Conservation (phyloP, 148 eudicot species). For the Pouteria glomerata region DNA sequence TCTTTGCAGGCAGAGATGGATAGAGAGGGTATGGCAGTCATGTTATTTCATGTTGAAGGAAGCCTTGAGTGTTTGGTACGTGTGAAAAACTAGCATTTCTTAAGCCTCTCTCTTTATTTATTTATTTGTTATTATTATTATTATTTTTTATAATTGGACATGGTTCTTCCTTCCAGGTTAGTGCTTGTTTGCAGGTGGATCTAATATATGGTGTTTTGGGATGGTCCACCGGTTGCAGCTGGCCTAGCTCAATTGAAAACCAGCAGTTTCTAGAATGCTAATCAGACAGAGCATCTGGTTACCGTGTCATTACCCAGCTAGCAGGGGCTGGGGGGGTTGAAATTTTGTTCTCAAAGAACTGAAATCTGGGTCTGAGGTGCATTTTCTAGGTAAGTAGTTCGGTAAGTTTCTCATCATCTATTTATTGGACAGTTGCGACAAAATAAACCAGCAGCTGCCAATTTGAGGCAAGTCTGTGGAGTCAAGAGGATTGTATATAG, state of each 20-base stretch:
- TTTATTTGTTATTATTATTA: background rate
- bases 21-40: conserved; percentile 67
- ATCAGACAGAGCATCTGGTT: conserved; percentile 1
- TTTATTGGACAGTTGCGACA: conserved; percentile 13
- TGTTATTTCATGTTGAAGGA: conserved; percentile 86
- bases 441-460: too few relatives aligned
- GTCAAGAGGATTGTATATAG: conserved; percentile 44
- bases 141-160: too few relatives aligned
- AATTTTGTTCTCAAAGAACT: conserved; percentile 38
- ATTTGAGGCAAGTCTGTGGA: too few relatives aligned
- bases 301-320: conserved; percentile 13
- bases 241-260: conserved; percentile 42
- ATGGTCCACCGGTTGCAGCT: conserved; percentile 95
- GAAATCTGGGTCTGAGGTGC: background rate
- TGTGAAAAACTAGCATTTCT: background rate
- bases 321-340: conserved; percentile 19
- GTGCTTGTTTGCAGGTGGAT: conserved; percentile 72
- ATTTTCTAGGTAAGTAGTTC: conserved; percentile 9
- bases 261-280: conserved; percentile 46
- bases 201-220: conserved; percentile 72
- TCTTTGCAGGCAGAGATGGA: conserved; percentile 72
- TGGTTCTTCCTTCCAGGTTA: conserved; percentile 52
- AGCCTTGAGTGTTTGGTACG: conserved; percentile 68
- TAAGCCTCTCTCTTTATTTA: background rate
- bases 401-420: conserved; percentile 11